These are phyloP conservation scores for Cryptosporidium bovis DNA, from an alignment of 169 alveolate genomes.

Conservation along the genomic window DNA sequence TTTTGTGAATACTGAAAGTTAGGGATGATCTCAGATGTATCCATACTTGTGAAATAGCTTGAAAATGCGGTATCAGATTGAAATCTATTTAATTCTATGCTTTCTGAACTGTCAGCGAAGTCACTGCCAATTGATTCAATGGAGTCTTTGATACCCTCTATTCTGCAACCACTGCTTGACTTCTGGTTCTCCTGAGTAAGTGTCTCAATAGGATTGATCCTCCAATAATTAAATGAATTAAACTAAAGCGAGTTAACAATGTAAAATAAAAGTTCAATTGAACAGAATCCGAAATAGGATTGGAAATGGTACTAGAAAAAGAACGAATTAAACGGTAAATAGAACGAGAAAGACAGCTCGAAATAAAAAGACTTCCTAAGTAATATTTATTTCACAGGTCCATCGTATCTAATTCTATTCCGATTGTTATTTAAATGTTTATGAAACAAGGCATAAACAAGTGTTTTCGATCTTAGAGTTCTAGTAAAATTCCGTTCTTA, in stretches of 20 bases:
- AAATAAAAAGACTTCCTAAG: constrained; percentile 39
- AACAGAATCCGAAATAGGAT: neutral
- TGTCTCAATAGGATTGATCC: constrained; percentile 40
- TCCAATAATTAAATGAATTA: constrained; percentile 71
- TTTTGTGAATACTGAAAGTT: constrained; percentile 53
- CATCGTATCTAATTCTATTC: constrained; percentile 50
- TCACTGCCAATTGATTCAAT: constrained; percentile 8
- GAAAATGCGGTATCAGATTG: constrained; percentile 49
- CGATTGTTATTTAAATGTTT: neutral
- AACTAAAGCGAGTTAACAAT: constrained; percentile 32
- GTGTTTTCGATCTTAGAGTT: constrained; percentile 40
- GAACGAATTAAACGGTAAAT: neutral
- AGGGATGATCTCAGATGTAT: constrained; percentile 51
- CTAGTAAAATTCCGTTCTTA: constrained; percentile 1
- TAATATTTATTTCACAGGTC: constrained; percentile 53
- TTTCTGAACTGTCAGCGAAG: constrained; percentile 20
- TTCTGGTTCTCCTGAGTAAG: neutral
- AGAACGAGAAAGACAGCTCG: constrained; percentile 12
- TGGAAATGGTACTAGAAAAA: neutral
- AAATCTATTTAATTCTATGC: constrained; percentile 11
- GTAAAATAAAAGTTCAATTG: neutral
- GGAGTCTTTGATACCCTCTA: neutral
- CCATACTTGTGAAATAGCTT: constrained; percentile 54
- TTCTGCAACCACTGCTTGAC: no score
- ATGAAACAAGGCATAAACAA: neutral